Evolutionary conservation across 495 filamentous ascomycete genomes (phyloP).

Genomic region (Neurospora terricola): DNA sequence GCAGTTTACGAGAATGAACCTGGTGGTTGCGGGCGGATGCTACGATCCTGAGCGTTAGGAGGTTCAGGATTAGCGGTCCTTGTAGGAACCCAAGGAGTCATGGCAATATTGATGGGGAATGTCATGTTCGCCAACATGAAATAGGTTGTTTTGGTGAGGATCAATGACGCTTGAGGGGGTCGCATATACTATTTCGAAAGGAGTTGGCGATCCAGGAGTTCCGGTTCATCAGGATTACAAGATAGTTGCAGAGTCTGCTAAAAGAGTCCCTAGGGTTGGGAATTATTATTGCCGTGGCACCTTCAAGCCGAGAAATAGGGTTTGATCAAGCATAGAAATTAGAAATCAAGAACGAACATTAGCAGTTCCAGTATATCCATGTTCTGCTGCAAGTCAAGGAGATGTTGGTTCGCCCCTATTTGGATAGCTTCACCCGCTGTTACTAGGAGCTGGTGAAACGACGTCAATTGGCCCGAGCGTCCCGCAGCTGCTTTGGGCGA

Average conservation of each 20-base stretch:
- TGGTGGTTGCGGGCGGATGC: constrained; percentile 79
- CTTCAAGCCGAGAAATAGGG: background rate
- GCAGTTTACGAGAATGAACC: constrained; percentile 84
- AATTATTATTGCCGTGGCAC: background rate
- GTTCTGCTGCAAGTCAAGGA: background rate
- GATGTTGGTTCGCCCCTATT: background rate
- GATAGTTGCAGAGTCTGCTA: background rate
- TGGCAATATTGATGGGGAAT: background rate
- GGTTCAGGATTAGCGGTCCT: background rate
- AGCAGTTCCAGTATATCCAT: background rate
- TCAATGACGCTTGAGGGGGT: background rate
- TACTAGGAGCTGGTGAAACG: background rate
- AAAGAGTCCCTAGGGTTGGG: background rate
- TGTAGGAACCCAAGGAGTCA: background rate
- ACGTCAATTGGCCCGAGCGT: background rate
- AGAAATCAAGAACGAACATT: background rate
- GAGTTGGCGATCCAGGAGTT: background rate
- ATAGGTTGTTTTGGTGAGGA: background rate
- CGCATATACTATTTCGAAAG: background rate
- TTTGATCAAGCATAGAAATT: background rate
- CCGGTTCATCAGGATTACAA: background rate
- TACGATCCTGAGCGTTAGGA: constrained; percentile 44
- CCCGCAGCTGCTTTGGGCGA: background rate
- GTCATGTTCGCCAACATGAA: background rate
- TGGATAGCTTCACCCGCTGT: background rate